Conservation (phyloP, 768 basidiomycete species). For the Leccinum boreale region DNA sequence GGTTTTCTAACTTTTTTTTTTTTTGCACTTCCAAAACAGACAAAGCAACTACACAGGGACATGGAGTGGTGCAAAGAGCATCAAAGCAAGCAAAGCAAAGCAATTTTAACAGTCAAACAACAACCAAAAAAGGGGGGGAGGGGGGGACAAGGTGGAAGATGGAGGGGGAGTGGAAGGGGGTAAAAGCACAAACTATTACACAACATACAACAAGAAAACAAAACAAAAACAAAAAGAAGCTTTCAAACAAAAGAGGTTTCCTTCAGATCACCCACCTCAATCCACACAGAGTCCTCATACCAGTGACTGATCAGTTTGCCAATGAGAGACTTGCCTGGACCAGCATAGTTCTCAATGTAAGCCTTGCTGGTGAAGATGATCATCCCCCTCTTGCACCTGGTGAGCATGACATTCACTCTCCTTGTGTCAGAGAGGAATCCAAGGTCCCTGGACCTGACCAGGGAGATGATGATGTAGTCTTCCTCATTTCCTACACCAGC, state of each 20-base stretch:
- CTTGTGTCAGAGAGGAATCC: constrained; percentile 67
- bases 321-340: constrained; percentile 44
- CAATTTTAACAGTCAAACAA: not conserved
- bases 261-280: constrained; percentile 31
- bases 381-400: constrained; percentile 76
- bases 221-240: not conserved
- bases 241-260: constrained; percentile 16
- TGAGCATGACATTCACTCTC: constrained; percentile 86
- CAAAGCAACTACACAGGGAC: not conserved
- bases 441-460: constrained; percentile 58
- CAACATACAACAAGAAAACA: not conserved
- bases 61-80: not conserved
- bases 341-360: constrained; percentile 57
- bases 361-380: constrained; percentile 61
- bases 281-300: constrained; percentile 36
- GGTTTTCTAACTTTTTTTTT: constrained; percentile 2
- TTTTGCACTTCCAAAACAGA: constrained; percentile 9
- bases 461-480: constrained; percentile 69
- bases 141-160: not conserved
- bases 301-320: constrained; percentile 34
- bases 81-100: not conserved
- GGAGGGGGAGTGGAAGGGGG: not conserved
- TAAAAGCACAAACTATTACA: not conserved
- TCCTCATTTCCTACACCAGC: constrained; percentile 70
- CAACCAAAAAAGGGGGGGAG: not conserved